Evolutionary conservation across 2,329 filamentous ascomycete genomes (phyloP), one percentile per base, ranked within the genome.

Genomic region (Incumbomyces delicatus): DNA sequence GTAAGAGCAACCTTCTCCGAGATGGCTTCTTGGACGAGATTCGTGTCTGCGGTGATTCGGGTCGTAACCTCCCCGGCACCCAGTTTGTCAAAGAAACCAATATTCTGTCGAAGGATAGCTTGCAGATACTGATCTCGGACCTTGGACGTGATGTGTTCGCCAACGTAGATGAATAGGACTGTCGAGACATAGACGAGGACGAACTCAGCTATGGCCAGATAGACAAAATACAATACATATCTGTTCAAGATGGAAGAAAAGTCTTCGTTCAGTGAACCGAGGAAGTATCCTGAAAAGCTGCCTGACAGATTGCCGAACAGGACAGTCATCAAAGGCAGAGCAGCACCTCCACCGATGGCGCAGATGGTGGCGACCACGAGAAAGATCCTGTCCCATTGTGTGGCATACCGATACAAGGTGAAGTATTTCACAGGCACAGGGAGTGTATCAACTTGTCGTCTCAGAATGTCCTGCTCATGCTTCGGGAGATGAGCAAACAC

Each of bases 41-140:
- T 95, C 37, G 87, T 94, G 63, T 96, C 90, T 10, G 89, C 83
- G 0, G 90, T 96, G 57, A 95, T 95, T 53, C 89, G 82, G 1
- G 89, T 95, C 0, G 89, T 95, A 50, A 96, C 86, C 66, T 95
- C 92, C 49, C 90, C 89, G 30, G 88, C 85, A 43, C 89, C 90
- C 12, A 95, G 75, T 60, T 92, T 92, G 65, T 96, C 92, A 66
- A 94, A 94, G 65, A 87, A 94, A 38, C 80, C 88, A 62, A 94
- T 90, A 62, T 95, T 94, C 63, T 94, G 88, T 50, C 80, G 79
- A 70, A 94, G 71, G 60, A 88, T 89, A 52, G 85, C 87, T 57
- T 81, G 76, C 6, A 98, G 76, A 58, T 96, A 96, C 56, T 86
- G 76, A 61, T 86, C 78, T 49, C 89, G 80, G 57, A 89, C 85